A percentile compares a stretch with the other conserved stretches of the same genome.
Conservation (phyloP, 2,329 filamentous ascomycete species). For the Emericellopsis cladophorae region DNA sequence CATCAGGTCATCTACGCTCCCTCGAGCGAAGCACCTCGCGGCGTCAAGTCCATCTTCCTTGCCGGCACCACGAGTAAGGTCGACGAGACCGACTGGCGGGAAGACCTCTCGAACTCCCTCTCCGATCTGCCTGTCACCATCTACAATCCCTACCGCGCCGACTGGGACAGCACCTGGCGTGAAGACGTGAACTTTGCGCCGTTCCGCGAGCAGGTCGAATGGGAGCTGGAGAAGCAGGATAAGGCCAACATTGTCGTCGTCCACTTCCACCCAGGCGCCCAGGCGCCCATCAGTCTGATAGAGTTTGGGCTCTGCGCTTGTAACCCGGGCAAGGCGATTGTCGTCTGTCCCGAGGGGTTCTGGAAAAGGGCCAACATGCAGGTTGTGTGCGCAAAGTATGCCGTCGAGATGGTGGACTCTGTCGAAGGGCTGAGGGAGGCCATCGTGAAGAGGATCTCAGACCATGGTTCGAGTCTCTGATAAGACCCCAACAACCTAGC, state of each 20-base stretch:
- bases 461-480: no score
- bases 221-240: constrained; percentile 43
- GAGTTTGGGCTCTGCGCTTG: constrained; percentile 41
- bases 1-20: constrained; percentile 14
- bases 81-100: constrained; percentile 32
- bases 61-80: constrained; percentile 37
- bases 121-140: constrained; percentile 26
- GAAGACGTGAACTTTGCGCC: constrained; percentile 28
- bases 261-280: constrained; percentile 36
- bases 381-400: no score
- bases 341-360: no score
- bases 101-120: constrained; percentile 23
- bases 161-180: constrained; percentile 38
- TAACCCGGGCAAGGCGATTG: constrained; percentile 27
- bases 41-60: constrained; percentile 33
- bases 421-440: no score
- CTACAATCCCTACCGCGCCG: constrained; percentile 37
- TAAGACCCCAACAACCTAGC: no score
- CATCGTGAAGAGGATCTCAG: no score
- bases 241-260: constrained; percentile 35
- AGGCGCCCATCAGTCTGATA: constrained; percentile 41
- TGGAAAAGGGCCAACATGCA: no score
- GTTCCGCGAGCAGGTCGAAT: constrained; percentile 40
- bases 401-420: no score
- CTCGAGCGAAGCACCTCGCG: constrained; percentile 8